phyloP scores from a whole-genome alignment of 192 early-diverging fungal species.

The Cetraspora pellucida region DNA sequence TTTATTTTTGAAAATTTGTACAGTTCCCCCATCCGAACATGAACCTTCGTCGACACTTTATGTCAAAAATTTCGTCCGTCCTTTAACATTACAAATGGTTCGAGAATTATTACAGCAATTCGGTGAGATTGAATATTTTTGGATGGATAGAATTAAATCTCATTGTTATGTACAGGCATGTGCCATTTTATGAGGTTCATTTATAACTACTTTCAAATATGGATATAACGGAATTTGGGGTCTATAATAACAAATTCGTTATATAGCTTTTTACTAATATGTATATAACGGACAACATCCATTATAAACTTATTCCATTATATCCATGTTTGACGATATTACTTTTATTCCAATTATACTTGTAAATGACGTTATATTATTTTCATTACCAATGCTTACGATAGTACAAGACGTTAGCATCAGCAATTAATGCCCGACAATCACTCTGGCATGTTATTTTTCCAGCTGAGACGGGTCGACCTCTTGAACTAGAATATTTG shows the following conservation, averaged over 20 bases:
- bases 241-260: too few relatives aligned
- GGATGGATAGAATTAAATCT: slow-evolving; percentile 66
- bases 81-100: slow-evolving; percentile 50
- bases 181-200: neutral
- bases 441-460: slow-evolving; percentile 14
- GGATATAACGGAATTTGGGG: too few relatives aligned
- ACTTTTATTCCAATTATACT: too few relatives aligned
- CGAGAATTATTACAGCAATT: slow-evolving; percentile 49
- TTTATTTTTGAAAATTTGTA: neutral
- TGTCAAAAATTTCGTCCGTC: slow-evolving; percentile 63
- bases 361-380: neutral
- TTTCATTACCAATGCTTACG: neutral
- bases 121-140: slow-evolving; percentile 56
- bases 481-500: slow-evolving; percentile 22
- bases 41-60: slow-evolving; percentile 42
- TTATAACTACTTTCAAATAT: neutral
- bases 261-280: too few relatives aligned
- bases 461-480: slow-evolving; percentile 20
- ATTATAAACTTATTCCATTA: too few relatives aligned
- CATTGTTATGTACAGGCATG: slow-evolving; percentile 65
- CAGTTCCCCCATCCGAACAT: neutral
- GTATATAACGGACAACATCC: too few relatives aligned
- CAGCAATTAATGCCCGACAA: slow-evolving; percentile 12
- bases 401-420: slow-evolving; percentile 14
- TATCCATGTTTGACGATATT: too few relatives aligned